Base-by-base conservation (phyloP, 2,329 filamentous ascomycete genomes). In the Plectosphaerella plurivora region DNA sequence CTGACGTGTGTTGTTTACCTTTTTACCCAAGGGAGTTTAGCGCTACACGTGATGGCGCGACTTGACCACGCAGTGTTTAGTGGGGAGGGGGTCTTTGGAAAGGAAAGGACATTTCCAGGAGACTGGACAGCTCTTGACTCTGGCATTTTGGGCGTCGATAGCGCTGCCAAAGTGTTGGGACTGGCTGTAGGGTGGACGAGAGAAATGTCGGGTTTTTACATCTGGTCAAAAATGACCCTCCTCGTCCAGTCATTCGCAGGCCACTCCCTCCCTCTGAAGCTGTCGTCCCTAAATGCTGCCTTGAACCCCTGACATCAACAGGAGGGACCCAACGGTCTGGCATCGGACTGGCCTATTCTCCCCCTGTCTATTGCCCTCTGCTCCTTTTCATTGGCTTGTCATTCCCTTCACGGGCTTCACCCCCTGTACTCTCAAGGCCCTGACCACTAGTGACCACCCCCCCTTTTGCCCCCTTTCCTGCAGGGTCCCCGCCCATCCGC, bases 1-100 rank as follows among this genome's bases (percentile, higher is more conserved):
- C 45, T 47, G 45, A 50, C 50, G 46, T 53, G 50, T 50, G 47
- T 56, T 57, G 56, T 57, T 57, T 57, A 57, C 52, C 44, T 39
- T 51, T n/a, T 49, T 56, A 47, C 56, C 54, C 4, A 47, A 7
- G 7, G 46, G 56, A n/a, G n/a, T n/a, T 35, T 55, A 54, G 45
- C 14, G 4, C 2, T 2, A 9, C 56, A 57, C 56, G 56, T 57
- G 56, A 56, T 15, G 35, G 18, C 56, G 56, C 56, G 54, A 50
- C 22, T 25, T 20, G 39, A 44, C 39, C n/a, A 42, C 18, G 18
- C 39, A 42, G 16, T 20, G 25, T 28, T 28, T 28, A 28, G 25
- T 28, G 15, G 15, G 16, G 36, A n/a, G 37, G 14, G 39, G 39
- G 39, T 42, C 39, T 16, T 7, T 42, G 39, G 9, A 18, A 42